Conservation (phyloP, 768 basidiomycete genomes). For the Mycena vulgaris region DNA sequence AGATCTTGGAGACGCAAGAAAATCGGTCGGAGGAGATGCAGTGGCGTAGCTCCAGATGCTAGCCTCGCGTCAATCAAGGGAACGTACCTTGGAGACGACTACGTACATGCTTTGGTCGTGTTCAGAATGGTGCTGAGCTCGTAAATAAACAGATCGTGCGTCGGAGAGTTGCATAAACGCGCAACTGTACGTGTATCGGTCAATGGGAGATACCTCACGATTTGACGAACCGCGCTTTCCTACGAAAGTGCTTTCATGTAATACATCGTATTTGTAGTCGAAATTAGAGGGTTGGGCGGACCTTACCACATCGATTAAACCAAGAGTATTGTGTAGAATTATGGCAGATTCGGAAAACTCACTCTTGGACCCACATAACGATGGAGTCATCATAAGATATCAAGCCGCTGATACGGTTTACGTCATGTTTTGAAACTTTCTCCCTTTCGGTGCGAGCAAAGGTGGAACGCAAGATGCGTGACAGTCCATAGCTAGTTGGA, state of each 20-base stretch:
- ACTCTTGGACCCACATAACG: slow-evolving; percentile 70
- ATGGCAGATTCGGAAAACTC: slow-evolving; percentile 4
- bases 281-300: slow-evolving; percentile 43
- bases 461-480: slow-evolving; percentile 52
- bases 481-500: slow-evolving; percentile 49
- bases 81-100: not conserved
- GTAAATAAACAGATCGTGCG: slow-evolving; percentile 31
- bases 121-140: slow-evolving; percentile 29
- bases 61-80: not conserved
- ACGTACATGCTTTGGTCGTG: slow-evolving; percentile 42
- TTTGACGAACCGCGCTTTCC: slow-evolving; percentile 20
- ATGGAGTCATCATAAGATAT: slow-evolving; percentile 61
- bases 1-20: slow-evolving; percentile 50
- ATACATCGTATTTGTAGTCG: slow-evolving; percentile 43
- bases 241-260: slow-evolving; percentile 40
- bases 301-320: slow-evolving; percentile 29
- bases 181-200: slow-evolving; percentile 22
- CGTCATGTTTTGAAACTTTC: slow-evolving; percentile 49
- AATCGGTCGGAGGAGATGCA: slow-evolving; percentile 51
- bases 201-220: not conserved
- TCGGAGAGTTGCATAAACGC: slow-evolving; percentile 15
- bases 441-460: slow-evolving; percentile 56
- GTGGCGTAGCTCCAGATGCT: slow-evolving; percentile 49
- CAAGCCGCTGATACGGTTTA: slow-evolving; percentile 65
- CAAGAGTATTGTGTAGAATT: not conserved